phyloP scores from a whole-genome alignment of 345 rosid genomes.

The Pelargonium nanum region DNA sequence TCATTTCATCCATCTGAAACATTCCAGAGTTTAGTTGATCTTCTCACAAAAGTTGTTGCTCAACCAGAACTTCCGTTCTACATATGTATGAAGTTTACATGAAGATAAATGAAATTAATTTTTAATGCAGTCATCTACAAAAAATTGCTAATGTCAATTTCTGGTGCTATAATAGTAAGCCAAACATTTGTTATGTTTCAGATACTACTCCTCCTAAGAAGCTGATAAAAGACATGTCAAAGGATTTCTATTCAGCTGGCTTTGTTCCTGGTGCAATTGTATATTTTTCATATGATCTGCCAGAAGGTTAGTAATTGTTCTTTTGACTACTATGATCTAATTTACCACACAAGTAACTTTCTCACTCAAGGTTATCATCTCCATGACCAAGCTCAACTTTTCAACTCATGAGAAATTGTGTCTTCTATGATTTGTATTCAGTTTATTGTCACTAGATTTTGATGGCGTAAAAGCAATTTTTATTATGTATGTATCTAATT shows the following conservation, averaged over 20 bases:
- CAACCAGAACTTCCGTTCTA: slow-evolving; percentile 59
- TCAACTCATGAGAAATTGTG: background rate
- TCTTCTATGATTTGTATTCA: background rate
- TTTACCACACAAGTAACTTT: background rate
- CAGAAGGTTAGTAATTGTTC: slow-evolving; percentile 41
- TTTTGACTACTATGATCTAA: background rate
- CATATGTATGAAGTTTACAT: slow-evolving; percentile 43
- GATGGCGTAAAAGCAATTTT: background rate
- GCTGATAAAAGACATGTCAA: slow-evolving; percentile 59
- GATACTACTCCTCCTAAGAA: slow-evolving; percentile 92
- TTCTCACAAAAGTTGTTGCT: slow-evolving; percentile 49
- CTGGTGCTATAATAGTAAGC: background rate
- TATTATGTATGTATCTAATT: background rate
- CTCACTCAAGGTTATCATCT: background rate
- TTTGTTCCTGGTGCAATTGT: slow-evolving; percentile 92
- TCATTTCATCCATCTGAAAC: slow-evolving; percentile 78
- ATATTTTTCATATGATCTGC: slow-evolving; percentile 58
- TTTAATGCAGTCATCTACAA: background rate
- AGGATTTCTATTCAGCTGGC: slow-evolving; percentile 72
- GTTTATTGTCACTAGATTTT: background rate
- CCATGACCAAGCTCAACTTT: background rate
- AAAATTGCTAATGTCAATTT: background rate
- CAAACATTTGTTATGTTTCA: slow-evolving; percentile 22
- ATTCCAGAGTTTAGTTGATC: slow-evolving; percentile 63
- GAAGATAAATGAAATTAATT: background rate